Evolutionary conservation across 768 basidiomycete genomes (phyloP), one percentile per base, ranked within the genome.

Genomic region (Tubosaeta sp.): DNA sequence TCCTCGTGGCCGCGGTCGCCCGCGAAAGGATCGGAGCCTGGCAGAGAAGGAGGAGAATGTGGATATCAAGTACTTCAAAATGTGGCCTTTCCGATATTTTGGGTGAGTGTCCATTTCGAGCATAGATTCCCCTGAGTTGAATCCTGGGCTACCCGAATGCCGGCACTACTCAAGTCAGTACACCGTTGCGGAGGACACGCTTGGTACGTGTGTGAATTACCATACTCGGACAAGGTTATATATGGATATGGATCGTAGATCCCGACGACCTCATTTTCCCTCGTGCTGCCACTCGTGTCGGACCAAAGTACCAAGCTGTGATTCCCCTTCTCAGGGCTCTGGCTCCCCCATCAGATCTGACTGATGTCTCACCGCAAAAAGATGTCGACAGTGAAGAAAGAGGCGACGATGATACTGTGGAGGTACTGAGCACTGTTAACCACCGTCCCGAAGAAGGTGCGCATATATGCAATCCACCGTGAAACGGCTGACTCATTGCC

Each of bases 211-310:
- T 50, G 54, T 35, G 49, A 55, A 36, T 54, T 54, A 8, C 49
- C 46, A 31, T 48, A 53, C 43, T 52, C 54, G 41, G 58, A 43
- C 27, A 52, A 47, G 9, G 57, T 69, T 64, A 57, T 60, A 62
- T 62, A 55, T 64, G 58, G 66, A 62, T 62, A 55, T 64, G 58
- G 66, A 60, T 52, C 49, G 56, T 68, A 94, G 95, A 98, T 76
- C 84, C 91, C 42, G 93, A 99, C 68, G 95, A 99, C 72, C 82
- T 93, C 52, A 95, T 98, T 66, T 97, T 94, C 67, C 94, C 95
- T 52, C 86, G 93, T 51, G 86, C 92, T 13, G 87, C 90, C 7
- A 94, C 90, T 21, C 85, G 94, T n/a, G 79, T 92, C 32, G 93
- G 94, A 14, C 79, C 83, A 35, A 93, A 90, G 64, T 97, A 81